These are phyloP conservation scores for Hibiscus trionum DNA, from an alignment of 345 rosid species.

Conservation along the genomic window DNA sequence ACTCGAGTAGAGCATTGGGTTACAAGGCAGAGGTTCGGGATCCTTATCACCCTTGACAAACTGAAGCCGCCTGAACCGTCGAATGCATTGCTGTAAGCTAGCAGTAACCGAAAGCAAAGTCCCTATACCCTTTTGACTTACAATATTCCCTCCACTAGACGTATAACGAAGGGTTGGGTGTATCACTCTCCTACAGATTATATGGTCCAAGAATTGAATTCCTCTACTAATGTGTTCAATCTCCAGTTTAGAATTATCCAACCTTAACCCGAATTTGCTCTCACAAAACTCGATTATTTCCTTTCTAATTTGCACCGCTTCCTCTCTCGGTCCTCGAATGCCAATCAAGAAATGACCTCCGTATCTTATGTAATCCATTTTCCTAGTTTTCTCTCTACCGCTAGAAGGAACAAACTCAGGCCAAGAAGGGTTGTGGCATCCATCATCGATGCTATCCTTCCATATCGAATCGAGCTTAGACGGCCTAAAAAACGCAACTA, in stretches of 20 bases:
- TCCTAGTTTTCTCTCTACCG: constrained; percentile 85
- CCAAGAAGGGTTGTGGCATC: constrained; percentile 96
- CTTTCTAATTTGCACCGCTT: constrained; percentile 53
- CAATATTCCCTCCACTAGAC: constrained; percentile 69
- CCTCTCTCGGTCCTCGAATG: constrained; percentile 88
- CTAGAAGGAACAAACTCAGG: constrained; percentile 96
- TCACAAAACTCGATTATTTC: constrained; percentile 74
- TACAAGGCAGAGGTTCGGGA: constrained; percentile 94
- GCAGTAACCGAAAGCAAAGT: constrained; percentile 93
- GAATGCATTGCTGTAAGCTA: constrained; percentile 77
- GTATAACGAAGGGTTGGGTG: constrained; percentile 85
- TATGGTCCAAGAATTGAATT: constrained; percentile 87
- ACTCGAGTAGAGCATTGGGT: constrained; percentile 89
- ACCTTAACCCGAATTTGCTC: constrained; percentile 41
- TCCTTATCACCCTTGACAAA: constrained; percentile 92
- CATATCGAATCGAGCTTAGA: constrained; percentile 77
- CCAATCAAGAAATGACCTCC: constrained; percentile 92
- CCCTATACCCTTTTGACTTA: constrained; percentile 83
- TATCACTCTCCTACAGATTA: constrained; percentile 69
- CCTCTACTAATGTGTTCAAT: constrained; percentile 85
- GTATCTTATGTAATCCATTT: constrained; percentile 83
- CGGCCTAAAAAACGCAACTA: constrained; percentile 63
- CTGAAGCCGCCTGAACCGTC: constrained; percentile 62
- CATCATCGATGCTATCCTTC: constrained; percentile 75
- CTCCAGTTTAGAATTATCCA: constrained; percentile 72